Evolutionary conservation across 257 asterid species (phyloP).

Genomic region (Solanum medicagineum): DNA sequence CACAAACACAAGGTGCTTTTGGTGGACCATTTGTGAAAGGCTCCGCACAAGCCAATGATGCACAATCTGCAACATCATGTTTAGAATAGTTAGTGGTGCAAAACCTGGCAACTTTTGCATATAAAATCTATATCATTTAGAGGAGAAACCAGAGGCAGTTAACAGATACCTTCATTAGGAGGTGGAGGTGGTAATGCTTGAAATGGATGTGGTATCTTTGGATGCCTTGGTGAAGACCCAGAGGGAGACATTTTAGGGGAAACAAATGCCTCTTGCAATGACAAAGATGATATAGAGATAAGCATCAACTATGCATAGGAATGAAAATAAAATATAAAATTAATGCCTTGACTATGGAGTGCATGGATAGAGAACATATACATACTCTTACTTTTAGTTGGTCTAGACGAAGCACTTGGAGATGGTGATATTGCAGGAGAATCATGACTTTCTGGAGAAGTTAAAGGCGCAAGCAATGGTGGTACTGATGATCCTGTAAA

Average conservation of each 20-base stretch:
- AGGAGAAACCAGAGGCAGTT: not conserved
- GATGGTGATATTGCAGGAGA: constrained; percentile 31
- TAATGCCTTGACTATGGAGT: not conserved
- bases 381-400: constrained; percentile 25
- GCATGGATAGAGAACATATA: constrained; percentile 1
- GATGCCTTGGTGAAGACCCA: constrained; percentile 27
- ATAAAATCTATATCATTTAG: not conserved
- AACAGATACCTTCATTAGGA: constrained; percentile 53
- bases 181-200: constrained; percentile 86
- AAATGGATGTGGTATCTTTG: constrained; percentile 36
- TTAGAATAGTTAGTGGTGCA: not conserved
- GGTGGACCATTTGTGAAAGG: constrained; percentile 71
- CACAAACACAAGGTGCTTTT: constrained; percentile 70
- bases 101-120: not conserved
- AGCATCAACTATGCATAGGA: constrained; percentile 10
- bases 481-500: constrained; percentile 22
- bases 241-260: constrained; percentile 46
- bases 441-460: constrained; percentile 15
- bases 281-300: constrained; percentile 13
- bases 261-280: constrained; percentile 39
- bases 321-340: constrained; percentile 1
- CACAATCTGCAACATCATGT: constrained; percentile 41
- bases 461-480: constrained; percentile 20
- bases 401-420: constrained; percentile 26
- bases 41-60: constrained; percentile 54